Evolutionary conservation across 179 eudicot genomes (phyloP).

Genomic region (Beta corolliflora): DNA sequence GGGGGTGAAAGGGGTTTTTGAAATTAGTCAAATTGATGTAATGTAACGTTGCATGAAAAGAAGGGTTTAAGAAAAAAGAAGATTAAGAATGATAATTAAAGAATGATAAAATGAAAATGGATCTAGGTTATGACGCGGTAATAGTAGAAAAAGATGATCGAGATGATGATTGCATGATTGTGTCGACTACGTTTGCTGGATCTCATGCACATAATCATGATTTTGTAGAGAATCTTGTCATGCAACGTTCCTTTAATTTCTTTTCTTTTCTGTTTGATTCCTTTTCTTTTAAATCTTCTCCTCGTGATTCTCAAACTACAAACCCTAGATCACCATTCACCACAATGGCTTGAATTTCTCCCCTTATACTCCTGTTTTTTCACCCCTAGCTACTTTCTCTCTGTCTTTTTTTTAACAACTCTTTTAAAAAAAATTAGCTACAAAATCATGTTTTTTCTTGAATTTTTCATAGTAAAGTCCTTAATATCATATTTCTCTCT

Average conservation of each 20-base stretch:
- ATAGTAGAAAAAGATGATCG: slow-evolving; percentile 22
- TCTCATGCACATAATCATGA: slow-evolving; percentile 39
- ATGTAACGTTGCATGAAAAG: slow-evolving; percentile 25
- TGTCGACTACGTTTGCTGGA: slow-evolving; percentile 32
- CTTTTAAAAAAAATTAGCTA: no score
- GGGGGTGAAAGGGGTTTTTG: not conserved
- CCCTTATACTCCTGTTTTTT: no score
- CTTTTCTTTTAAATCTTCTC: not conserved
- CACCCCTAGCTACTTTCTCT: no score
- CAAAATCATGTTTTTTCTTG: no score
- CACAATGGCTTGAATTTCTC: not conserved
- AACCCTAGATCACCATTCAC: slow-evolving; percentile 12
- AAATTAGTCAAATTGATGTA: not conserved
- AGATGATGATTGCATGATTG: slow-evolving; percentile 40
- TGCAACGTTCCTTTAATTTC: slow-evolving; percentile 25
- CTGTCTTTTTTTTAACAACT: no score
- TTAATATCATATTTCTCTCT: not conserved
- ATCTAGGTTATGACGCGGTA: slow-evolving; percentile 18
- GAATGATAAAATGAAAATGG: slow-evolving; percentile 11
- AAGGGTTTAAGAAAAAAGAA: slow-evolving; percentile 21
- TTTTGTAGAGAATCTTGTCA: slow-evolving; percentile 27
- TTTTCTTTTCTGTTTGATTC: slow-evolving; percentile 25
- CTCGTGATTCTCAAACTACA: not conserved
- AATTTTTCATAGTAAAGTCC: no score
- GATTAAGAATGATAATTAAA: slow-evolving; percentile 10